These are phyloP conservation scores for Aspergillus hiratsukae DNA, from an alignment of 2,329 filamentous ascomycete genomes.

Conservation along the genomic window DNA sequence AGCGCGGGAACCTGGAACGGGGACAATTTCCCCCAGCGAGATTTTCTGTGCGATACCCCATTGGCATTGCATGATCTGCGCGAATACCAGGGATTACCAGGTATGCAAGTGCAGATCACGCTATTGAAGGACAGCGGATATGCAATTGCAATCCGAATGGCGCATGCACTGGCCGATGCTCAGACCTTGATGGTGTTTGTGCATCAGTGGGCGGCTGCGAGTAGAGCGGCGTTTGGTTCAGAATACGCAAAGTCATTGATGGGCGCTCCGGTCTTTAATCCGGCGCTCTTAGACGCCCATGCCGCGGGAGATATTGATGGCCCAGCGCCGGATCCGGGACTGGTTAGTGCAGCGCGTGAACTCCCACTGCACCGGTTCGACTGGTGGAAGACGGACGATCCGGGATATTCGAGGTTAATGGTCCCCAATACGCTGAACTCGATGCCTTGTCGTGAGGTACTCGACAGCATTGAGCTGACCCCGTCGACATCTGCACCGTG, in stretches of 20 bases:
- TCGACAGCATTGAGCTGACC: conserved; percentile 24
- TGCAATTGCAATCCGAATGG: conserved; percentile 39
- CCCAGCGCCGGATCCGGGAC: conserved; percentile 19
- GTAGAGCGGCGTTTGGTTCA: too few species aligned
- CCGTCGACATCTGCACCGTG: conserved; percentile 36
- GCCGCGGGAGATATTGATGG: conserved; percentile 23
- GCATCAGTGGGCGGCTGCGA: conserved; percentile 35
- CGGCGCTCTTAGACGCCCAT: conserved; percentile 34
- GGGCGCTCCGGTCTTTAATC: conserved; percentile 38
- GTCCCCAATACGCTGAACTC: conserved; percentile 1
- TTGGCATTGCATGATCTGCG: conserved; percentile 32
- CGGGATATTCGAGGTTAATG: conserved; percentile 5
- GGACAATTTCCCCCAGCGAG: conserved; percentile 17
- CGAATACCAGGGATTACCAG: conserved; percentile 23
- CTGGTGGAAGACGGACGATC: conserved; percentile 38
- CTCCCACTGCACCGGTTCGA: conserved; percentile 47
- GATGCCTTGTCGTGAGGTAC: background rate
- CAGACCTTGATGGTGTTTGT: conserved; percentile 42
- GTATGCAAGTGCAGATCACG: conserved; percentile 39
- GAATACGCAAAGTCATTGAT: too few species aligned
- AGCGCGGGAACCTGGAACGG: background rate
- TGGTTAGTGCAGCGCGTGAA: conserved; percentile 17
- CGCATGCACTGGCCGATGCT: conserved; percentile 46
- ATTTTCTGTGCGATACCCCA: background rate
- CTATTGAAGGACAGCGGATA: conserved; percentile 40